Evolutionary conservation across 2,329 filamentous ascomycete genomes (phyloP), one percentile per base, ranked within the genome.

Genomic region (Fusarium anguioides): DNA sequence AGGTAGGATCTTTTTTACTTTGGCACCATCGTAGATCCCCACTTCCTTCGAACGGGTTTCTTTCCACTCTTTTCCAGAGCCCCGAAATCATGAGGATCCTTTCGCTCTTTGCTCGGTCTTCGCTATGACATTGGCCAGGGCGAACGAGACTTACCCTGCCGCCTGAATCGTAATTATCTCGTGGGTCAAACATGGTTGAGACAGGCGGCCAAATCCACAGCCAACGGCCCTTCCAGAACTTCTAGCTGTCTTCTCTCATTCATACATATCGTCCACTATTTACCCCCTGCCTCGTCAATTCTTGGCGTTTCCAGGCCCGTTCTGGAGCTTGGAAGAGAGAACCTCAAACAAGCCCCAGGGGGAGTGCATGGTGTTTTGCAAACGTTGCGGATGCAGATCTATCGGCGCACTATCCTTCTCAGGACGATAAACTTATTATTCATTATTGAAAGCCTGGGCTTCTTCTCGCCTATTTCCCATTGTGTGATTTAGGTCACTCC

Each of bases 61-160:
- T 64, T 68, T 68, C 64, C 65, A 68, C 54, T 68, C 65, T 53
- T 45, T 68, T 68, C 61, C 41, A 68, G 64, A 67, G 31, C 58
- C 26, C 64, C 64, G 64, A 67, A 52, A 49, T 51, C 54, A 49
- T 56, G 51, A 56, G 51, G 59, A 64, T 58, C 63, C 57, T 40
- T 51, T 59, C 44, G 54, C 54, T 42, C 31, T 48, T 41, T 39
- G 33, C 46, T 58, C 29, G 39, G 24, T 24, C 39, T 50, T 42
- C 26, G 47, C 56, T 44, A 57, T 48, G 44, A 48, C 52, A 49
- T 29, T 39, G 39, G 35, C 29, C 60, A 44, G 45, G 61, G 33
- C 37, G 36, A 39, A 51, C 42, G 21, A 44, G 52, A 45, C 52
- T 39, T 33, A 48, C 31, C 47, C 60, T 35, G 20, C 21, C 33